These are phyloP conservation scores for Candida manassasensis DNA, from an alignment of 805 yeast genomes.

Conservation along the genomic window DNA sequence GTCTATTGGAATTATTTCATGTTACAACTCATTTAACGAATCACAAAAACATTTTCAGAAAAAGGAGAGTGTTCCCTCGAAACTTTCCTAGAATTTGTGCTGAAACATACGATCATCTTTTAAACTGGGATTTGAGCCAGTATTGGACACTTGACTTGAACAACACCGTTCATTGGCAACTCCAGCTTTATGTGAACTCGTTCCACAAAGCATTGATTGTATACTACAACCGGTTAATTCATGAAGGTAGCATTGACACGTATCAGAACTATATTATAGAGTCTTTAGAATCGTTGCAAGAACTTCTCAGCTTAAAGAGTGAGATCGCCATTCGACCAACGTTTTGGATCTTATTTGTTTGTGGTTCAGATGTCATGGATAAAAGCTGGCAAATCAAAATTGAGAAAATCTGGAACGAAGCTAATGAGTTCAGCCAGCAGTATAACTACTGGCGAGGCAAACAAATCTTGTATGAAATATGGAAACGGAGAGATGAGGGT, in stretches of 20 bases:
- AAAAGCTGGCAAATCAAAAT: conserved; percentile 26
- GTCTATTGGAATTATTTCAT: conserved; percentile 43
- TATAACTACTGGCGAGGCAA: conserved; percentile 51
- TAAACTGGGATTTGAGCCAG: conserved; percentile 37
- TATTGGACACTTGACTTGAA: conserved; percentile 37
- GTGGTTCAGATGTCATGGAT: conserved; percentile 36
- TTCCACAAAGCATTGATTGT: conserved; percentile 42
- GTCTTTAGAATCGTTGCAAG: conserved; percentile 32
- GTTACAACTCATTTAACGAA: conserved; percentile 45
- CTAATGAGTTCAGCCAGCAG: conserved; percentile 12
- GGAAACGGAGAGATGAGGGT: conserved; percentile 39
- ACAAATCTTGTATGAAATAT: conserved; percentile 49
- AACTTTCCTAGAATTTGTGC: conserved; percentile 54
- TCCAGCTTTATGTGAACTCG: conserved; percentile 20
- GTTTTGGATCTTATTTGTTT: conserved; percentile 46
- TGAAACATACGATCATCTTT: conserved; percentile 46
- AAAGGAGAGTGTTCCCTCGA: conserved; percentile 40
- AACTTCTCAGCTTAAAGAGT: conserved; percentile 13
- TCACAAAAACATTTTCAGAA: conserved; percentile 45
- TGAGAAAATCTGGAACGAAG: conserved; percentile 27
- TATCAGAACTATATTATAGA: conserved; percentile 32
- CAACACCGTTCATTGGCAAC: conserved; percentile 32
- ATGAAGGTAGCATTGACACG: conserved; percentile 31
- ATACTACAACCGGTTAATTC: conserved; percentile 44
- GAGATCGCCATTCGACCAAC: conserved; percentile 31